Base-by-base conservation (phyloP, 352 stramenopile genomes). In the Pythium brachiatum region DNA sequence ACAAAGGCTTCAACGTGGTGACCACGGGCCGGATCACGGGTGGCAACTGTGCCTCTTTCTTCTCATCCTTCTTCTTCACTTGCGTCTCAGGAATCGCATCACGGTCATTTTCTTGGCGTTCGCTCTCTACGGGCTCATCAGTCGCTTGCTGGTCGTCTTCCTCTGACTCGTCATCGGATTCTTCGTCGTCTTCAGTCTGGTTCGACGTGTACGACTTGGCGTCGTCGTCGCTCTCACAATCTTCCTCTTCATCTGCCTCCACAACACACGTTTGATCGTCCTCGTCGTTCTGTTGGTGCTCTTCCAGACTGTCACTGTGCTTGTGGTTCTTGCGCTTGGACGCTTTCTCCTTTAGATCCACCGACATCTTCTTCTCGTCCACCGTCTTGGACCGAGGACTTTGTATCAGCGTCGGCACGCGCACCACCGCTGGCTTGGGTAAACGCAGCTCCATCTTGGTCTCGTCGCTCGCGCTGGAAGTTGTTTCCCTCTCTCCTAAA, bases 161-260 rank as follows among this genome's bases (percentile, higher is more conserved):
- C 7, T 58, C 47, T 4, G 60, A 57, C 38, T 54, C 53, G 12
- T 38, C 38, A 9, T 44, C 38, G 8, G 38, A 44, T 23, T 44
- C 38, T 44, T 34, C 44, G 18, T 75, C 74, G 13, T 83, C 69
- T 36, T 89, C 78, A 0, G 62, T 70, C 71, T 89, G 80, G 44
- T 89, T 89, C 0, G 78, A 89, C 29, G 62, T 69, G 48, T 54
- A 60, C 25, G 61, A 68, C 53, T 62, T 50, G 44, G 60, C 60
- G 21, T 68, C 53, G 12, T 58, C 52, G 26, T 58, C 5, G 26
- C 48, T 54, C 27, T 21, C 48, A 16, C n/a, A 13, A 21, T 53
- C 31, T 27, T 58, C 9, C 2, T 58, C 52, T 21, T 64, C 38
- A 18, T 44, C 38, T 4, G 5, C 34, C n/a, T 41, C 8, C 13